A percentile compares a stretch with the other conserved stretches of the same genome.
Evolutionary conservation across 2,329 filamentous ascomycete species (phyloP).

Genomic region (Xylaria sp.): DNA sequence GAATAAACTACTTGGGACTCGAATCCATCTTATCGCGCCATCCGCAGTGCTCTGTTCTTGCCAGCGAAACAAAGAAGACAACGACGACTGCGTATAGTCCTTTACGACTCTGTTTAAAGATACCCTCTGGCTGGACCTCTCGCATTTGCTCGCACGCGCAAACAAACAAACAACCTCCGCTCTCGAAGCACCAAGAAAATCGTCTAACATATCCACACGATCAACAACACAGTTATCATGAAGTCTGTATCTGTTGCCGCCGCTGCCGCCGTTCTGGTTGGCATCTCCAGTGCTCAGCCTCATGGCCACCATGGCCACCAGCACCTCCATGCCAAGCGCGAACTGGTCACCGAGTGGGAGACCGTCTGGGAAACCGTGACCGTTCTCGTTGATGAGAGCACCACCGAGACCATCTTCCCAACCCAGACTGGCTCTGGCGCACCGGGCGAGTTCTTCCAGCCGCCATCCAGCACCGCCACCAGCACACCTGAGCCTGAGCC

Average conservation of each 20-base stretch:
- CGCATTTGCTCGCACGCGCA: conserved; percentile 13
- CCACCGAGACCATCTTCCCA: conserved; percentile 59
- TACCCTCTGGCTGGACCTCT: conserved; percentile 46
- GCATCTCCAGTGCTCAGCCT: conserved; percentile 63
- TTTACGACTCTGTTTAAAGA: conserved; percentile 40
- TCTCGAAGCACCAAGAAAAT: conserved; percentile 31
- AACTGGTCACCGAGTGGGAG: conserved; percentile 58
- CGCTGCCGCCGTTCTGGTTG: conserved; percentile 58
- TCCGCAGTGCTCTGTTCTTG: conserved; percentile 7
- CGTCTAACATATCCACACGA: conserved; percentile 29
- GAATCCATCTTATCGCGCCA: conserved; percentile 8
- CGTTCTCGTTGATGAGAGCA: conserved; percentile 62
- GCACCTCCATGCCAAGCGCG: conserved; percentile 56
- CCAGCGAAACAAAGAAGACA: conserved; percentile 30
- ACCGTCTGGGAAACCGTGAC: conserved; percentile 64
- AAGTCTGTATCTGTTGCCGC: conserved; percentile 57
- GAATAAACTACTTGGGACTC: conserved; percentile 23
- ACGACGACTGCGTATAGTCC: conserved; percentile 25
- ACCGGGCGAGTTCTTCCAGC: conserved; percentile 52
- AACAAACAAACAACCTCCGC: background rate
- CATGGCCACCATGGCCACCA: conserved; percentile 55
- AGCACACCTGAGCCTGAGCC: conserved; percentile 37
- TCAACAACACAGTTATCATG: conserved; percentile 51
- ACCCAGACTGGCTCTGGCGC: conserved; percentile 27
- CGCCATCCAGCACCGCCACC: conserved; percentile 39